phyloP scores from a whole-genome alignment of 257 asterid genomes.

The Nicotiana tomentosiformis region DNA sequence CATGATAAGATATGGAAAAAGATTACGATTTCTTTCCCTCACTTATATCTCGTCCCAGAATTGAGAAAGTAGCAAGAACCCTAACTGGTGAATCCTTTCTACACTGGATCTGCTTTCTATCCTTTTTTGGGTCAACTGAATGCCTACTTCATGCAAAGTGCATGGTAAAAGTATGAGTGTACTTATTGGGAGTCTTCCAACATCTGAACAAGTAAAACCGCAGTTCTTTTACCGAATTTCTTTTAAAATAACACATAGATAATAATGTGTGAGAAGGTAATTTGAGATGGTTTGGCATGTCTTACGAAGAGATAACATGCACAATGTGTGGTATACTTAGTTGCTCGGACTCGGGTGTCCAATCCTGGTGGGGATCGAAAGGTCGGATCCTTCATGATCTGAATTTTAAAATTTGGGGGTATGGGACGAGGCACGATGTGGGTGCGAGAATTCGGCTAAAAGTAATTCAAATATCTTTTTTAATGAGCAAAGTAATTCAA shows the following conservation, averaged over 20 bases:
- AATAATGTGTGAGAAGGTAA: background rate
- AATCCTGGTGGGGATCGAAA: too few relatives aligned
- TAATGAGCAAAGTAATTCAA: too few relatives aligned
- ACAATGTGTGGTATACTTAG: background rate
- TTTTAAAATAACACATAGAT: background rate
- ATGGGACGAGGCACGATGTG: too few relatives aligned
- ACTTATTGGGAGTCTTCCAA: background rate
- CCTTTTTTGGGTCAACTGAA: background rate
- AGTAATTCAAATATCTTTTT: too few relatives aligned
- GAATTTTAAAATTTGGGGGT: too few relatives aligned
- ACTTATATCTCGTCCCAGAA: slow-evolving; percentile 5
- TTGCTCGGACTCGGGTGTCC: too few relatives aligned
- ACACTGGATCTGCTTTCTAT: background rate
- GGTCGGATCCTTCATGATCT: too few relatives aligned
- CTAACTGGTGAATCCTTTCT: background rate
- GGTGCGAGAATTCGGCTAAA: too few relatives aligned
- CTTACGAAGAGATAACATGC: background rate
- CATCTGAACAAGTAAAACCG: background rate
- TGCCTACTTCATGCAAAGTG: background rate
- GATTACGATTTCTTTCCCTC: background rate
- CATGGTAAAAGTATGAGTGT: background rate
- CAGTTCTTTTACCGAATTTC: background rate
- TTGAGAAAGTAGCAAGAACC: background rate
- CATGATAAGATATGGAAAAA: background rate
- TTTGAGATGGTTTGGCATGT: background rate